phyloP scores from a whole-genome alignment of 148 eudicot genomes.

The Tetragonia tetragonoides region DNA sequence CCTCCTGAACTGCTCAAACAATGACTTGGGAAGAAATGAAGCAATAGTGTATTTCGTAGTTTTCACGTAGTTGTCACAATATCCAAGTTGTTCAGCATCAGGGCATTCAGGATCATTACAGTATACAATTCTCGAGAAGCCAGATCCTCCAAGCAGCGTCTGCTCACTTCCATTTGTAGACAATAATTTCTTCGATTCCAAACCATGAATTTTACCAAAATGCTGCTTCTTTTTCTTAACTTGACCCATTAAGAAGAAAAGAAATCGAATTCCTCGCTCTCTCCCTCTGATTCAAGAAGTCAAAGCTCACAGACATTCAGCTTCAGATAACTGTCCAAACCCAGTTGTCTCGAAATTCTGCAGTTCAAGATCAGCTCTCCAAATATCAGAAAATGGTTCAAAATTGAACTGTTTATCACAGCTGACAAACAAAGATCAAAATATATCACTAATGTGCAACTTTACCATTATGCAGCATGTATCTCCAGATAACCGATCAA shows the following conservation, averaged over 20 bases:
- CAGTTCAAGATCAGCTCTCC: not conserved
- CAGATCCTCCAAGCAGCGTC: conserved; percentile 44
- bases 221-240: conserved; percentile 35
- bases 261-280: too few species aligned
- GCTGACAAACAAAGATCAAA: not conserved
- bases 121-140: conserved; percentile 52
- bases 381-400: not conserved
- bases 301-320: not conserved
- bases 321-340: not conserved
- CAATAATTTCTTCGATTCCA: conserved; percentile 25
- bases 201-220: conserved; percentile 29
- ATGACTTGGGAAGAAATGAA: conserved; percentile 65
- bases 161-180: conserved; percentile 26
- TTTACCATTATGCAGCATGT: too few species aligned
- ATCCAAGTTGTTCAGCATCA: conserved; percentile 35
- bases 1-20: conserved; percentile 78
- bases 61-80: conserved; percentile 46
- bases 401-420: not conserved
- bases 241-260: conserved; percentile 19
- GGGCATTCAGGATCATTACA: conserved; percentile 53
- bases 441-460: not conserved
- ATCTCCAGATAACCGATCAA: not conserved
- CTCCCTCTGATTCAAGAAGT: too few species aligned
- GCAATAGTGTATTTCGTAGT: conserved; percentile 55
- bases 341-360: not conserved